Conservation (phyloP, 306 rosid genomes). For the Vigna hirtella region DNA sequence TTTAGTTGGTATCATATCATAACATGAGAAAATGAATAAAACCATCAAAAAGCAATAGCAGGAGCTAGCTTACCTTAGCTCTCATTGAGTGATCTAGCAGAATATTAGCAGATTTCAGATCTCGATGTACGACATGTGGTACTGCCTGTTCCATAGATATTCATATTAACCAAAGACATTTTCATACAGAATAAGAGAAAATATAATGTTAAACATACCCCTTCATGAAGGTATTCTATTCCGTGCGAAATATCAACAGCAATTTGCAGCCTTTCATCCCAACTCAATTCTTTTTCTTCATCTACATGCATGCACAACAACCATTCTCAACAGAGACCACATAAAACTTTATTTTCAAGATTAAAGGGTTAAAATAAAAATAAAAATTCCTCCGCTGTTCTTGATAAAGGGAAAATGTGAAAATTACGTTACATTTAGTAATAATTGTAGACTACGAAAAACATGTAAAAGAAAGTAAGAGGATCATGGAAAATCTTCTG, state of each 20-base stretch:
- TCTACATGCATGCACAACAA: conserved; percentile 52
- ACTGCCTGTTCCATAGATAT: conserved; percentile 69
- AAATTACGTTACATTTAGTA: background rate
- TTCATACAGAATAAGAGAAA: conserved; percentile 12
- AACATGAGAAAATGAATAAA: background rate
- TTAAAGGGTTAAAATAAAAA: background rate
- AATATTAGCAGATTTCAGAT: conserved; percentile 82
- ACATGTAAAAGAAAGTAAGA: conserved; percentile 7
- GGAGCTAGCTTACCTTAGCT: conserved; percentile 67
- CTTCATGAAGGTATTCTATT: conserved; percentile 87
- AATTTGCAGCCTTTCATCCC: conserved; percentile 85
- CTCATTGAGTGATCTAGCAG: conserved; percentile 74
- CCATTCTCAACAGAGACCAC: conserved; percentile 19
- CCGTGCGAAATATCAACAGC: conserved; percentile 82
- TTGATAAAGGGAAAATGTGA: conserved; percentile 9
- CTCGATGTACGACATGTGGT: conserved; percentile 84
- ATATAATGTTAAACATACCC: conserved; percentile 54
- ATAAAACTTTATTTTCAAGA: conserved; percentile 6
- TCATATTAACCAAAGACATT: conserved; percentile 31
- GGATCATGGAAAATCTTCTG: conserved; percentile 28
- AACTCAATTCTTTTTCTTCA: conserved; percentile 66
- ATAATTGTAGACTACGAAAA: conserved; percentile 16
- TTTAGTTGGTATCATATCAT: background rate
- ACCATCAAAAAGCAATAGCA: conserved; percentile 21
- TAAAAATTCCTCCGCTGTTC: background rate